Evolutionary conservation across 306 rosid species (phyloP).

Genomic region (Medicago lupulina): DNA sequence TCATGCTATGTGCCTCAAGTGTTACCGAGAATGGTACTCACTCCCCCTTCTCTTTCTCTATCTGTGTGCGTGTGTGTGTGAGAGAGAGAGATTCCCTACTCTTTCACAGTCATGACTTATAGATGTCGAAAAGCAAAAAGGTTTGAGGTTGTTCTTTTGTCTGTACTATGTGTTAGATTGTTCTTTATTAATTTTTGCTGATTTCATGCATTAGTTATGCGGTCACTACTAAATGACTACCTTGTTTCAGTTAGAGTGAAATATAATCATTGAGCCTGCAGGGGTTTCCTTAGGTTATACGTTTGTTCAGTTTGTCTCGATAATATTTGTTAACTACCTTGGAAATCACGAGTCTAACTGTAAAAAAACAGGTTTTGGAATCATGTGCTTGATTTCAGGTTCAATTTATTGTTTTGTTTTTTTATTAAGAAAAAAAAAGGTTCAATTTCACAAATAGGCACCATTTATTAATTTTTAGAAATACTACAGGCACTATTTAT

Average conservation of each 20-base stretch:
- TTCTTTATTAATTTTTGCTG: conserved; percentile 1
- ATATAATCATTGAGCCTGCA: conserved; percentile 23
- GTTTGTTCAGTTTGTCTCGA: conserved; percentile 22
- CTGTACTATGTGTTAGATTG: conserved; percentile 14
- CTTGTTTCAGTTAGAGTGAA: conserved; percentile 2
- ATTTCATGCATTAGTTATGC: not conserved
- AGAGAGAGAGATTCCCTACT: not conserved
- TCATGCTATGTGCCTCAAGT: conserved; percentile 94
- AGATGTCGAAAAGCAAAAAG: not conserved
- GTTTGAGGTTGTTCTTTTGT: conserved; percentile 14
- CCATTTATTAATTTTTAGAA: not conserved
- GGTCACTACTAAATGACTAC: conserved; percentile 1
- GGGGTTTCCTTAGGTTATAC: conserved; percentile 20
- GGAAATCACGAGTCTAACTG: conserved; percentile 11
- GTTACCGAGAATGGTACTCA: conserved; percentile 90
- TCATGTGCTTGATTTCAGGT: conserved; percentile 39
- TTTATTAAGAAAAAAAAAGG: not conserved
- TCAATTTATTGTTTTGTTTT: not conserved
- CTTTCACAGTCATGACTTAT: not conserved
- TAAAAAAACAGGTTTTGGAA: conserved; percentile 20
- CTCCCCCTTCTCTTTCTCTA: not conserved
- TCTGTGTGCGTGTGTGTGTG: not conserved
- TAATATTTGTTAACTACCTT: conserved; percentile 24
- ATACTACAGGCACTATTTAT: not conserved
- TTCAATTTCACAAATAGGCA: conserved; percentile 21